phyloP scores from a whole-genome alignment of 2,329 filamentous ascomycete species.

The Phyllosticta capitalensis region DNA sequence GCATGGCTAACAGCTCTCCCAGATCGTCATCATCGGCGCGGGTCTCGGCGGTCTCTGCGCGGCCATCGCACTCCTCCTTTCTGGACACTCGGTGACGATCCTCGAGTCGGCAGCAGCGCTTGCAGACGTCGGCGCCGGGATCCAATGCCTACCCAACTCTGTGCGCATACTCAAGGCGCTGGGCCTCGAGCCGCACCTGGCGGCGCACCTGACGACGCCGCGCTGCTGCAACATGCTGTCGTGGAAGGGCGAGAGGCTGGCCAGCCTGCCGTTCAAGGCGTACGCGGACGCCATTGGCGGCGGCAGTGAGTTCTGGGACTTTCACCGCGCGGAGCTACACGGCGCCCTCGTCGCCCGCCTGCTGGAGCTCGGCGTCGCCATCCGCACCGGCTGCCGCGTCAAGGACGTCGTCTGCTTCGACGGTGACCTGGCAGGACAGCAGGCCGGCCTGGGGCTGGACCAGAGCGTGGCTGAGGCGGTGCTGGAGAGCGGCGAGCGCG shows the following conservation, averaged over 20 bases:
- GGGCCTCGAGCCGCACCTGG: constrained; percentile 37
- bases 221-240: constrained; percentile 40
- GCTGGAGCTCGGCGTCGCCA: constrained; percentile 37
- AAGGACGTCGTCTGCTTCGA: constrained; percentile 32
- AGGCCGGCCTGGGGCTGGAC: constrained; percentile 18
- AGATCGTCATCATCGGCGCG: constrained; percentile 46
- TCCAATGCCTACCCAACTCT: constrained; percentile 42
- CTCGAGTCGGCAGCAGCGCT: constrained; percentile 41
- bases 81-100: constrained; percentile 38
- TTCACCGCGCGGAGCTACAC: constrained; percentile 46
- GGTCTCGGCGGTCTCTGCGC: constrained; percentile 46
- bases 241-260: constrained; percentile 44
- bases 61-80: constrained; percentile 38
- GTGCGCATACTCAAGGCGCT: constrained; percentile 39
- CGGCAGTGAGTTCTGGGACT: constrained; percentile 43
- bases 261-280: constrained; percentile 39
- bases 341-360: constrained; percentile 39
- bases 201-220: constrained; percentile 34
- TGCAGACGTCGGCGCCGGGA: constrained; percentile 42
- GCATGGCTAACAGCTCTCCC: no score
- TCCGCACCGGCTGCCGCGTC: constrained; percentile 39
- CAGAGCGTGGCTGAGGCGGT: constrained; percentile 33
- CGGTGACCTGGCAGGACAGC: constrained; percentile 17
- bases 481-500: constrained; percentile 25
- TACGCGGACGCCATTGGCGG: constrained; percentile 30